phyloP scores from a whole-genome alignment of 1,284 basidiomycete species.

The Ganoderma lingzhi region DNA sequence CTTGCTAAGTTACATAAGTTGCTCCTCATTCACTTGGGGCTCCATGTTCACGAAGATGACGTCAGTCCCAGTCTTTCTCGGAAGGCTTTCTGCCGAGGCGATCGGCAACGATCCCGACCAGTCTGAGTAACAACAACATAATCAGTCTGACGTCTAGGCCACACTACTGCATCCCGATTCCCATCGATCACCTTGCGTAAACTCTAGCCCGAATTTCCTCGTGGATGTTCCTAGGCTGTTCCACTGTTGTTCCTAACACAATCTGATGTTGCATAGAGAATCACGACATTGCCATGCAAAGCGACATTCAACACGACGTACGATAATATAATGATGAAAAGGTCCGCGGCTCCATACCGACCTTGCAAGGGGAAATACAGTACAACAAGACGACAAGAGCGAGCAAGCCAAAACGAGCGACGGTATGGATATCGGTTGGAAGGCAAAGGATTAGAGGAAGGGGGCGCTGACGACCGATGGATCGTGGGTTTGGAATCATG shows the following conservation, averaged over 20 bases:
- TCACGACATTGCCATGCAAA: conserved; percentile 2
- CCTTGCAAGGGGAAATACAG: conserved; percentile 24
- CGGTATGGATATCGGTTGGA: conserved; percentile 20
- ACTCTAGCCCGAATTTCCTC: background rate
- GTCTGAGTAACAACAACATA: background rate
- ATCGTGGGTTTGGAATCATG: conserved; percentile 1
- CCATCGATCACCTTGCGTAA: conserved; percentile 1
- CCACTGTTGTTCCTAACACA: background rate
- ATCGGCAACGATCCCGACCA: background rate
- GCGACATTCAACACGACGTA: conserved; percentile 19
- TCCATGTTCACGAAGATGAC: conserved; percentile 3
- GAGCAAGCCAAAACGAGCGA: conserved; percentile 11
- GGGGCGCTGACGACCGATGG: background rate
- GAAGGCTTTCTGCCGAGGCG: background rate
- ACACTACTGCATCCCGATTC: background rate
- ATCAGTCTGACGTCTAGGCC: background rate
- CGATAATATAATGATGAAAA: conserved; percentile 14
- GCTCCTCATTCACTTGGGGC: background rate
- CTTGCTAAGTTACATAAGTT: background rate
- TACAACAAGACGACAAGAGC: conserved; percentile 27
- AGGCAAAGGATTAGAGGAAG: background rate
- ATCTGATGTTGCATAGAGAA: conserved; percentile 3
- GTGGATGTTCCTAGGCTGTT: background rate
- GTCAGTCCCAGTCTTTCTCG: background rate
- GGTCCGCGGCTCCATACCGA: conserved; percentile 24